Evolutionary conservation across 805 yeast species (phyloP).

Genomic region (Candida ficus): DNA sequence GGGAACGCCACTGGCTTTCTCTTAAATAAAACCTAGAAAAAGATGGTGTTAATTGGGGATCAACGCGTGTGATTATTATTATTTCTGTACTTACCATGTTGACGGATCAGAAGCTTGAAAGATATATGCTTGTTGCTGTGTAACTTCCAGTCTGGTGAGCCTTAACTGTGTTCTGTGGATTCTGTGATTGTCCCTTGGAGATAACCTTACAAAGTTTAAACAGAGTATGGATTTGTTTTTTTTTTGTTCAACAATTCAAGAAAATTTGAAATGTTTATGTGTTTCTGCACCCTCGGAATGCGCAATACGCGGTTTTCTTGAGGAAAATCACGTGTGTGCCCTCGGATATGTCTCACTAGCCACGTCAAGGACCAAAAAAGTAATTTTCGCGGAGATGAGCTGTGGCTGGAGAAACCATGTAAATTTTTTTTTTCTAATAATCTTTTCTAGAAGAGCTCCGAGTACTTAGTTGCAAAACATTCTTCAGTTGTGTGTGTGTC

Average conservation of each 20-base stretch:
- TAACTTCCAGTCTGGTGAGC: too few species aligned
- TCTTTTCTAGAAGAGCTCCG: too few species aligned
- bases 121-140: too few species aligned
- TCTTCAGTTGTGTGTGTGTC: neutral
- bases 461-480: too few species aligned
- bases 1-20: slow-evolving; percentile 62
- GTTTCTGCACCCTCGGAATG: slow-evolving; percentile 1
- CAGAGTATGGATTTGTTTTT: too few species aligned
- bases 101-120: neutral
- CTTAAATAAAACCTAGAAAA: slow-evolving; percentile 63
- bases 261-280: slow-evolving; percentile 1
- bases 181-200: too few species aligned
- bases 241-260: neutral
- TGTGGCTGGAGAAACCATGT: neutral
- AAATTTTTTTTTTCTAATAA: slow-evolving; percentile 8
- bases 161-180: too few species aligned
- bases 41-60: slow-evolving; percentile 6
- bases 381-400: slow-evolving; percentile 1
- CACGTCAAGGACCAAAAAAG: neutral
- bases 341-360: too few species aligned
- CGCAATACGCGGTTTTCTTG: too few species aligned
- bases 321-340: too few species aligned
- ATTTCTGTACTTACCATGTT: neutral
- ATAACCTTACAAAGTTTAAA: too few species aligned
- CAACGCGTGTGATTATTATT: neutral